Evolutionary conservation across 202 grass and related monocot genomes (phyloP).

Genomic region (Zoysia matrella): DNA sequence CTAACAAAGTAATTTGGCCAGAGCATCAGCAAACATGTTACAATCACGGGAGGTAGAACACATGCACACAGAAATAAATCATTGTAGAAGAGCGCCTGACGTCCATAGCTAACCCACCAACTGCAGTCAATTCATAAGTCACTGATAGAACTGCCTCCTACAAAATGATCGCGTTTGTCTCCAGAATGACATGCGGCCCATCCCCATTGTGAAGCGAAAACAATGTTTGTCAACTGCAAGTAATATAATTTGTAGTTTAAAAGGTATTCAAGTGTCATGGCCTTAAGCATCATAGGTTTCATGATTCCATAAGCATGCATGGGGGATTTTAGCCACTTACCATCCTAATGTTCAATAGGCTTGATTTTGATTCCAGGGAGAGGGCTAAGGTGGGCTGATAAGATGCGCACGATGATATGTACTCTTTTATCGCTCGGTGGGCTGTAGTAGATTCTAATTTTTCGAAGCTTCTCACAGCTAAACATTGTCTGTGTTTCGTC

Average conservation of each 20-base stretch:
- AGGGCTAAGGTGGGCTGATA: conserved; percentile 14
- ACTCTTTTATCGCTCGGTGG: neutral
- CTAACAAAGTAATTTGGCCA: too few species aligned
- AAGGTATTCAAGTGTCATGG: neutral
- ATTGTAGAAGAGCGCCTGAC: too few species aligned
- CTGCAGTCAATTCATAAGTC: too few species aligned
- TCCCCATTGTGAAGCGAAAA: too few species aligned
- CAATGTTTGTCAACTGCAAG: neutral
- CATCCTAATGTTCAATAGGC: neutral
- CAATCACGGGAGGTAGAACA: too few species aligned
- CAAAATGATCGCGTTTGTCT: too few species aligned
- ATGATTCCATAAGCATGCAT: neutral
- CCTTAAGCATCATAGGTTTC: neutral
- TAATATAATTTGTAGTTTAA: neutral
- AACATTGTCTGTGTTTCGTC: neutral
- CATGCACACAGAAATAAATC: too few species aligned
- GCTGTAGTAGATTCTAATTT: conserved; percentile 9
- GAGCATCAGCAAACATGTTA: too few species aligned
- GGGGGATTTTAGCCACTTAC: neutral
- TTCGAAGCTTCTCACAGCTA: conserved; percentile 7
- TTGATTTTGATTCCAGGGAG: conserved; percentile 2
- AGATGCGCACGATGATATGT: conserved; percentile 10
- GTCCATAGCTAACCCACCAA: too few species aligned
- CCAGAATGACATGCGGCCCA: too few species aligned
- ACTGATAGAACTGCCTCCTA: too few species aligned